These are phyloP conservation scores for Exophiala dermatitidis DNA, from an alignment of 2,329 filamentous ascomycete species.

Conservation along the genomic window DNA sequence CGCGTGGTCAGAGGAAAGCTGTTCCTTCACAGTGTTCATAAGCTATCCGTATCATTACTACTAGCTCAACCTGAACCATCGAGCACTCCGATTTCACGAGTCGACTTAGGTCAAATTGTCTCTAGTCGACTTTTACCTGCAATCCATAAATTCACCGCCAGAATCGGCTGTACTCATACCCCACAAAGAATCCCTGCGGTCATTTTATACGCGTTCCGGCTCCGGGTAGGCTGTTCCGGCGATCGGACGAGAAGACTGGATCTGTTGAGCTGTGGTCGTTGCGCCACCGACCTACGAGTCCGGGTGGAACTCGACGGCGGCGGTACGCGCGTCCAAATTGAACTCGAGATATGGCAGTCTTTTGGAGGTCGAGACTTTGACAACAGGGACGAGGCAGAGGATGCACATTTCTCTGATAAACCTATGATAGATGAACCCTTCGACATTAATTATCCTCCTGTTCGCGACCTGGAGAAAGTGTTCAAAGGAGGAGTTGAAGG, in stretches of 20 bases:
- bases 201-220: conserved; percentile 4
- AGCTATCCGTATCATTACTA: conserved; percentile 11
- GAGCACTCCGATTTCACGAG: conserved; percentile 2
- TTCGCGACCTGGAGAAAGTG: conserved; percentile 8
- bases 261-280: conserved; percentile 1
- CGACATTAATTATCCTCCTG: conserved; percentile 8
- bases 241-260: conserved; percentile 9
- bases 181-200: conserved; percentile 4
- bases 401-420: conserved; percentile 5
- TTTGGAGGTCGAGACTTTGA: conserved; percentile 10
- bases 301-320: conserved; percentile 12
- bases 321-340: conserved; percentile 12
- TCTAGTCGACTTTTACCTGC: conserved; percentile 6
- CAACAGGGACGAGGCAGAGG: conserved; percentile 11
- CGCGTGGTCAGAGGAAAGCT: conserved; percentile 11
- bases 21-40: conserved; percentile 10
- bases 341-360: conserved; percentile 13
- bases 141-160: conserved; percentile 3
- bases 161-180: conserved; percentile 7
- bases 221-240: conserved; percentile 6
- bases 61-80: neutral
- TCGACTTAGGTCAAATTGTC: conserved; percentile 5
- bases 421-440: conserved; percentile 1
- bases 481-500: conserved; percentile 9
- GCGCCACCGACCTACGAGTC: conserved; percentile 14